phyloP scores from a whole-genome alignment of 1,139 yeast species.

The Geotrichum candidum region DNA sequence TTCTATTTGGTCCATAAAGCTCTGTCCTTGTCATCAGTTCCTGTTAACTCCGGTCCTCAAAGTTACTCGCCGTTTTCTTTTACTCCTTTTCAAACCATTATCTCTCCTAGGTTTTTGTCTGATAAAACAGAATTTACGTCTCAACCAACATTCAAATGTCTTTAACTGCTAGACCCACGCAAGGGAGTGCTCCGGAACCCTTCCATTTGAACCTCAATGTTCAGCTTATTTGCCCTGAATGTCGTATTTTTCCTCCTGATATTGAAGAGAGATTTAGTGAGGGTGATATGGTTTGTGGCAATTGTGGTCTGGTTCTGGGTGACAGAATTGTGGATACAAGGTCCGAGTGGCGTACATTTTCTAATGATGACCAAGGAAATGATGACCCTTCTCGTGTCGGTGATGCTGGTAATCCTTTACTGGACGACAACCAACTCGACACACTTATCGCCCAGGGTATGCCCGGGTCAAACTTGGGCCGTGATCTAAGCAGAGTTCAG shows the following conservation, averaged over 20 bases:
- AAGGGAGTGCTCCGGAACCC: not conserved
- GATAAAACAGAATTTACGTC: not conserved
- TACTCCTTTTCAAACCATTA: not conserved
- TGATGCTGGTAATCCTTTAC: slow-evolving; percentile 88
- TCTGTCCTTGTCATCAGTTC: not conserved
- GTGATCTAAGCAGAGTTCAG: slow-evolving; percentile 87
- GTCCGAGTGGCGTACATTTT: slow-evolving; percentile 96
- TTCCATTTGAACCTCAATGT: slow-evolving; percentile 59
- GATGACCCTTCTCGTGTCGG: slow-evolving; percentile 99
- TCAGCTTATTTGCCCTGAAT: slow-evolving; percentile 89
- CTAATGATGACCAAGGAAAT: slow-evolving; percentile 93
- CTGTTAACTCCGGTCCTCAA: not conserved
- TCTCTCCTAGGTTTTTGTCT: not conserved
- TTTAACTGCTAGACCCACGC: not conserved
- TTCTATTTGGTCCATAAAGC: not conserved
- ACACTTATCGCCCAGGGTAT: slow-evolving; percentile 86
- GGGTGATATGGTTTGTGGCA: slow-evolving; percentile 96
- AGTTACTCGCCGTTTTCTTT: not conserved
- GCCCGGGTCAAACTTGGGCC: slow-evolving; percentile 57
- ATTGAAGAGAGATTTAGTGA: slow-evolving; percentile 90
- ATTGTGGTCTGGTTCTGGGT: slow-evolving; percentile 89
- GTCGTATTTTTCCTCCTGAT: slow-evolving; percentile 93
- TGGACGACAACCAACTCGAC: slow-evolving; percentile 86
- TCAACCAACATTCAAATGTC: not conserved
- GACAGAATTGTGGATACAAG: slow-evolving; percentile 91